Conservation (phyloP, 2,329 filamentous ascomycete species). For the Colletotrichum musae region DNA sequence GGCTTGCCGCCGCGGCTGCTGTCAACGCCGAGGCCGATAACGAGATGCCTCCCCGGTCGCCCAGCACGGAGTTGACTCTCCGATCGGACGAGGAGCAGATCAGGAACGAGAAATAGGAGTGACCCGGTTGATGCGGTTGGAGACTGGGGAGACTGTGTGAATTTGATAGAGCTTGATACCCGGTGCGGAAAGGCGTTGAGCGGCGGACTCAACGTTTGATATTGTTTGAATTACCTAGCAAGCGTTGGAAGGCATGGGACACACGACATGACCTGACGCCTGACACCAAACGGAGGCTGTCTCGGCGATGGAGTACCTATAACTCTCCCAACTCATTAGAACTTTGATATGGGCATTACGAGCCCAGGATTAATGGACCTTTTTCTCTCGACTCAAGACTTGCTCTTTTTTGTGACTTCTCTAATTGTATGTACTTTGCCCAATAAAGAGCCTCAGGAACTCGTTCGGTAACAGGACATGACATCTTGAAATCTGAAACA, state of each 20-base stretch:
- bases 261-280: too few species aligned
- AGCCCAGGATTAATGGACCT: too few species aligned
- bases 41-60: not conserved
- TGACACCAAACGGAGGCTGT: too few species aligned
- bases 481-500: too few species aligned
- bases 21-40: not conserved
- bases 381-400: too few species aligned
- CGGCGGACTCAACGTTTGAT: not conserved
- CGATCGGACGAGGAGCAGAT: conserved; percentile 25
- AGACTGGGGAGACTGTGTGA: not conserved
- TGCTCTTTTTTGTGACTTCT: too few species aligned
- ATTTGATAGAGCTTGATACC: conserved; percentile 13
- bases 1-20: conserved; percentile 15
- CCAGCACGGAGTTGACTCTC: conserved; percentile 27
- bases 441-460: too few species aligned
- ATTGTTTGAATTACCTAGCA: not conserved
- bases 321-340: too few species aligned
- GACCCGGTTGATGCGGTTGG: not conserved
- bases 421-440: too few species aligned
- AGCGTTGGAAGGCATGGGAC: not conserved
- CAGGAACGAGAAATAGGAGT: conserved; percentile 21
- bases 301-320: not conserved
- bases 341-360: too few species aligned
- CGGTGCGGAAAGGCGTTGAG: conserved; percentile 1
- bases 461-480: too few species aligned